Base-by-base conservation (phyloP, 257 asterid genomes). In the Ocimum tenuiflorum region DNA sequence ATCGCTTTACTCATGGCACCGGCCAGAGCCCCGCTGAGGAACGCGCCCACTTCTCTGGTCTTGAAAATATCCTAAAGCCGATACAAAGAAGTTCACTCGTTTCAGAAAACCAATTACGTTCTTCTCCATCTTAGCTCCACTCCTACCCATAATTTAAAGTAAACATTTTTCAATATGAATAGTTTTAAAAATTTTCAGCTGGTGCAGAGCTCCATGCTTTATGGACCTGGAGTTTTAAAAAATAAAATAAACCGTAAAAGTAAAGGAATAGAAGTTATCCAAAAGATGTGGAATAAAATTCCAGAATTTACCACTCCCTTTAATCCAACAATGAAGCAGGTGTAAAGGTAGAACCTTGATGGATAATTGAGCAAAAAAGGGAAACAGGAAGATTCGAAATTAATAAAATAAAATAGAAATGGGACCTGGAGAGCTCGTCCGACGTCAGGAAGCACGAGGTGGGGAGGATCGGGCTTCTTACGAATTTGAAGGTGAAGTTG, bases 1-100 rank as follows among this genome's bases (percentile, higher is more conserved):
- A 85, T 78, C 36, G 98, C 96, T 82, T 91, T 91, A 62, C 96
- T 91, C 98, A 89, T 89, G 59, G 98, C 96, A 69, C 96, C 96
- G 2, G 96, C 96, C 70, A 91, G 73, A 52, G 98, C 96, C 73
- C 96, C 98, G 62, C 96, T 91, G 47, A 89, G 82, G 77, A 91
- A 91, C 85, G 89, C 98, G 2, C 86, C 85, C 23, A 77, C 95
- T 84, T 91, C 98, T 79, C 96, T 81, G 9, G 79, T 78, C 66
- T 63, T 75, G 38, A 78, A 12, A 41, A 89, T 70, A 63, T 81
- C 91, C 98, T 87, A 87, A 65, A 73, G 23, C 65, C 60, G 73
- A 59, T 24, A 20, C 65, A 56, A 31, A 61, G 15, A 62, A 15
- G 63, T 15, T 60, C 36, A 68, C 22, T 61, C 64, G 38, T 41